A percentile compares a stretch with the other conserved stretches of the same genome.
These are phyloP conservation scores for Haplosporangium sp. DNA, from an alignment of 371 early-diverging fungal genomes.

Conservation along the genomic window DNA sequence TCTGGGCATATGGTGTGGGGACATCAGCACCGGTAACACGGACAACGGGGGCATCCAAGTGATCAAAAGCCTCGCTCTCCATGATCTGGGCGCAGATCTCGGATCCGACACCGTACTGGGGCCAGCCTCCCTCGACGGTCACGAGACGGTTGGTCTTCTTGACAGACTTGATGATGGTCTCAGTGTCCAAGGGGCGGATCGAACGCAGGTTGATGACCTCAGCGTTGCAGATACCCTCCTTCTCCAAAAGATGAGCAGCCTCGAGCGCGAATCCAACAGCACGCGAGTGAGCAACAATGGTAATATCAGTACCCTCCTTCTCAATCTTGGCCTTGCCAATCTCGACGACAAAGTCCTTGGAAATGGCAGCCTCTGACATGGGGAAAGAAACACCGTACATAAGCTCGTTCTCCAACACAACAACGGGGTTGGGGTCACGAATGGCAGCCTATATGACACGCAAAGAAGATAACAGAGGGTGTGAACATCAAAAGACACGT, in stretches of 20 bases:
- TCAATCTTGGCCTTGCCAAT: conserved; percentile 98
- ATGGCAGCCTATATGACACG: conserved; percentile 89
- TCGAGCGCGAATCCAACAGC: conserved; percentile 91
- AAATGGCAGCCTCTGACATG: conserved; percentile 83
- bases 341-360: conserved; percentile 90
- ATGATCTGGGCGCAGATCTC: conserved; percentile 98
- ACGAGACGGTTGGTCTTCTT: conserved; percentile 98
- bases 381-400: conserved; percentile 96
- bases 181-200: conserved; percentile 97
- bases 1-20: conserved; percentile 98
- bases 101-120: conserved; percentile 96
- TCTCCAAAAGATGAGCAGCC: conserved; percentile 91
- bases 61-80: conserved; percentile 96
- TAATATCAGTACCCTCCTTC: conserved; percentile 91
- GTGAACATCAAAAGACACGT: conserved; percentile 2
- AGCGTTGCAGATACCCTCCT: conserved; percentile 79
- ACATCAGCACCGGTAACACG: conserved; percentile 98
- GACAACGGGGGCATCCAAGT: conserved; percentile 95
- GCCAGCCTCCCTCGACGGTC: conserved; percentile 99
- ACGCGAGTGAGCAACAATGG: conserved; percentile 96
- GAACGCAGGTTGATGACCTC: conserved; percentile 98
- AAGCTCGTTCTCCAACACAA: conserved; percentile 98
- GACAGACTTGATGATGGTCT: conserved; percentile 91
- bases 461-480: background rate
- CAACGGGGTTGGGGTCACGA: conserved; percentile 98